Conservation (phyloP, 78 protist species). For the Creolimax fragrantissima region DNA sequence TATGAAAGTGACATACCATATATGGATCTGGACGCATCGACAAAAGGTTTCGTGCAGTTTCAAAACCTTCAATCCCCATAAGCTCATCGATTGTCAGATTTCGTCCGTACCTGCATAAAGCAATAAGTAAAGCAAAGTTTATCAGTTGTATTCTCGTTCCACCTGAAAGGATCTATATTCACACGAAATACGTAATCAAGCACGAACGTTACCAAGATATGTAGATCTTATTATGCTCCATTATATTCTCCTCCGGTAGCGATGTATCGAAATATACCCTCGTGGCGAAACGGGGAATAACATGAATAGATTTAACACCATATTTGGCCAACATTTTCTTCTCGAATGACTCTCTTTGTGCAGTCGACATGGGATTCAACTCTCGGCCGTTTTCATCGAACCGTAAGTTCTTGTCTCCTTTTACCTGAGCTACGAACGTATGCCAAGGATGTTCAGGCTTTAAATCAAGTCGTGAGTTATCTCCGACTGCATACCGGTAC, state of each 20-base stretch:
- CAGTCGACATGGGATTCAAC: not conserved
- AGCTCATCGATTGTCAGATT: not conserved
- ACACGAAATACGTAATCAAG: too few relatives aligned
- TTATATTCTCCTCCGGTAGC: not conserved
- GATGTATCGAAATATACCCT: not conserved
- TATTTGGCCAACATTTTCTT: not conserved
- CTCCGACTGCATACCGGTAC: not conserved
- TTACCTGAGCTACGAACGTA: not conserved
- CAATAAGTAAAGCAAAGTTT: too few relatives aligned
- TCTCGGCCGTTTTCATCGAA: too few relatives aligned
- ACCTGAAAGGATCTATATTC: too few relatives aligned
- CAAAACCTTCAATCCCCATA: slow-evolving; percentile 5
- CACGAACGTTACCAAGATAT: not conserved
- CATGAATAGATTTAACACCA: not conserved
- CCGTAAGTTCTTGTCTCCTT: too few relatives aligned
- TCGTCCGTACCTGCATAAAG: not conserved
- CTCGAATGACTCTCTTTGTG: not conserved
- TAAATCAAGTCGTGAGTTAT: not conserved
- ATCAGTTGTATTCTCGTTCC: too few relatives aligned
- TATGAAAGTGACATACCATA: not conserved
- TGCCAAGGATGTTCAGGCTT: not conserved
- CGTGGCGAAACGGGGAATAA: slow-evolving; percentile 13
- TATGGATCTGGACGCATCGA: not conserved
- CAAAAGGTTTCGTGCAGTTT: not conserved
- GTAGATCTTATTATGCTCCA: not conserved